phyloP scores from a whole-genome alignment of 805 yeast genomes.

The Yarrowia bubula region DNA sequence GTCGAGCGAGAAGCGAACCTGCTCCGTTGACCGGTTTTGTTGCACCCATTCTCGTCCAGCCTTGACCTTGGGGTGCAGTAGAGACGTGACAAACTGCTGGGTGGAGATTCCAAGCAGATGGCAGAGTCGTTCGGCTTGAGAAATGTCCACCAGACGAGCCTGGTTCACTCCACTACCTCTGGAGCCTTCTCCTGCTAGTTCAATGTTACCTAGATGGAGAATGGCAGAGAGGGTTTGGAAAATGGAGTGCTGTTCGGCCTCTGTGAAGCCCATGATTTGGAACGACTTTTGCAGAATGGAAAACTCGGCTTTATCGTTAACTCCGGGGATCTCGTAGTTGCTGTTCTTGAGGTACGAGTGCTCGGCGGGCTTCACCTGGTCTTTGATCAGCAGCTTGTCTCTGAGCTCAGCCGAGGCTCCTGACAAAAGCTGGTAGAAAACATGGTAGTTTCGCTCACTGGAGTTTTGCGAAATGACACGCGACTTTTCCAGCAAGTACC shows the following conservation, averaged over 20 bases:
- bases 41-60: conserved; percentile 87
- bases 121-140: conserved; percentile 53
- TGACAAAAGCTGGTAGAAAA: conserved; percentile 79
- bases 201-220: conserved; percentile 81
- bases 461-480: conserved; percentile 76
- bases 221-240: conserved; percentile 70
- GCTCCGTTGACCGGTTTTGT: conserved; percentile 73
- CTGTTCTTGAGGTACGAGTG: conserved; percentile 54
- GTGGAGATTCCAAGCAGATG: conserved; percentile 62
- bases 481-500: conserved; percentile 91
- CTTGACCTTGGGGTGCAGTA: conserved; percentile 77
- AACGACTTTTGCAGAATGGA: conserved; percentile 63
- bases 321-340: conserved; percentile 59
- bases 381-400: conserved; percentile 41
- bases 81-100: conserved; percentile 54
- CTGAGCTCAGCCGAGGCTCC: conserved; percentile 55
- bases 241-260: conserved; percentile 54
- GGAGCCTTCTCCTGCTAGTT: conserved; percentile 56
- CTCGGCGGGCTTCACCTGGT: conserved; percentile 49
- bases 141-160: conserved; percentile 59
- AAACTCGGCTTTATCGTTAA: conserved; percentile 74
- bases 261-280: conserved; percentile 65
- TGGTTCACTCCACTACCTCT: conserved; percentile 54
- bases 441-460: conserved; percentile 87
- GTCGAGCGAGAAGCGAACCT: conserved; percentile 77